phyloP scores from a whole-genome alignment of 768 basidiomycete genomes.

The Amanita subjunquillea region DNA sequence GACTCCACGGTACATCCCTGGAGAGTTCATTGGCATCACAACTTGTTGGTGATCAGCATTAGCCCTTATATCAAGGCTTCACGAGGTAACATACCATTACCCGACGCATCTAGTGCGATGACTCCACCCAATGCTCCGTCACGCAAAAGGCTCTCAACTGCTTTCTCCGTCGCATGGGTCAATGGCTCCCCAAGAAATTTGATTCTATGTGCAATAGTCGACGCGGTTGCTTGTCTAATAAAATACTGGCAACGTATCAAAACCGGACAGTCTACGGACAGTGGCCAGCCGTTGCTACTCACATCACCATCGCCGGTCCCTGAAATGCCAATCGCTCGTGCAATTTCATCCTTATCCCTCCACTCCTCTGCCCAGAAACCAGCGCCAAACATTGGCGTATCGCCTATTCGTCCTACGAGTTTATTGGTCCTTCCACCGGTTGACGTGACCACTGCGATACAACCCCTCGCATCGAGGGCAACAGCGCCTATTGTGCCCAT shows the following conservation, averaged over 20 bases:
- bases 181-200: conserved; percentile 49
- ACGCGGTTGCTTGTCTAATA: conserved; percentile 59
- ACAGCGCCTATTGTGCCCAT: conserved; percentile 82
- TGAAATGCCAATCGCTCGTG: conserved; percentile 58
- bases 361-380: conserved; percentile 87
- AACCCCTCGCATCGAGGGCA: conserved; percentile 64
- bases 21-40: conserved; percentile 62
- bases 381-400: conserved; percentile 68
- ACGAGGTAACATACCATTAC: conserved; percentile 43
- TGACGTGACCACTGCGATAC: conserved; percentile 64
- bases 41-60: conserved; percentile 27
- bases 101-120: conserved; percentile 58
- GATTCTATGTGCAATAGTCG: conserved; percentile 58
- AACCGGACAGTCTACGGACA: neutral
- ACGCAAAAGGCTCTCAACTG: conserved; percentile 42
- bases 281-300: conserved; percentile 13
- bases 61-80: neutral
- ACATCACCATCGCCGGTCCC: conserved; percentile 85
- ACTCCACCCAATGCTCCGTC: conserved; percentile 67
- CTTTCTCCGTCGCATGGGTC: conserved; percentile 38
- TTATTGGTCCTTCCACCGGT: conserved; percentile 83
- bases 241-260: conserved; percentile 43
- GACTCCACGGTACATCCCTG: conserved; percentile 78
- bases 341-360: conserved; percentile 25
- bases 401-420: conserved; percentile 72